These are phyloP conservation scores for Colletotrichum cuscutae DNA, from an alignment of 2,329 filamentous ascomycete genomes.

Conservation along the genomic window DNA sequence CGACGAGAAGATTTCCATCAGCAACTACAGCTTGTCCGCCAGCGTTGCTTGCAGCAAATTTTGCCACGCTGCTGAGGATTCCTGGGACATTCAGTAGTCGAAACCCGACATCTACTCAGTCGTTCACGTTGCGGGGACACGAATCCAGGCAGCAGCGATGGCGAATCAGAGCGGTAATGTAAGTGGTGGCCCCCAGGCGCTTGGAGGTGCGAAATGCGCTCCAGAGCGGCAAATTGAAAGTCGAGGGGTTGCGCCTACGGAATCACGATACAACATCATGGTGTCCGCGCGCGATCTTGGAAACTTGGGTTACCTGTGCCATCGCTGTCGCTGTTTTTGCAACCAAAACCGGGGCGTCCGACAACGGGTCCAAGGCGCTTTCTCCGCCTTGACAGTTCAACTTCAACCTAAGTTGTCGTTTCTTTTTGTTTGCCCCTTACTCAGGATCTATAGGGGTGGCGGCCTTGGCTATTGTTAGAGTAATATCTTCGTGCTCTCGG, in stretches of 20 bases:
- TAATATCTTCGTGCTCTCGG: not conserved
- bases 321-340: conserved; percentile 83
- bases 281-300: conserved; percentile 42
- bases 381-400: conserved; percentile 68
- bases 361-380: conserved; percentile 77
- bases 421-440: conserved; percentile 45
- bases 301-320: conserved; percentile 72
- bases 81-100: conserved; percentile 88
- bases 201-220: conserved; percentile 12
- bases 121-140: not conserved
- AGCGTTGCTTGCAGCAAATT: conserved; percentile 99
- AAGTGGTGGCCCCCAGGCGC: conserved; percentile 28
- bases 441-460: conserved; percentile 6
- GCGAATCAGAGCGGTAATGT: conserved; percentile 22
- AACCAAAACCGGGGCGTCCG: conserved; percentile 87
- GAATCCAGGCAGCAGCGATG: not conserved
- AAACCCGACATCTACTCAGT: not conserved
- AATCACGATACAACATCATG: conserved; percentile 18
- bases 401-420: conserved; percentile 72
- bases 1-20: conserved; percentile 97
- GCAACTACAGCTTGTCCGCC: conserved; percentile 96
- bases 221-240: not conserved
- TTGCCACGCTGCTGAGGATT: conserved; percentile 97
- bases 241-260: not conserved
- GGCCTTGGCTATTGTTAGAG: not conserved